phyloP scores from a whole-genome alignment of 2,329 filamentous ascomycete genomes.

The Cladobotryum mycophilum region DNA sequence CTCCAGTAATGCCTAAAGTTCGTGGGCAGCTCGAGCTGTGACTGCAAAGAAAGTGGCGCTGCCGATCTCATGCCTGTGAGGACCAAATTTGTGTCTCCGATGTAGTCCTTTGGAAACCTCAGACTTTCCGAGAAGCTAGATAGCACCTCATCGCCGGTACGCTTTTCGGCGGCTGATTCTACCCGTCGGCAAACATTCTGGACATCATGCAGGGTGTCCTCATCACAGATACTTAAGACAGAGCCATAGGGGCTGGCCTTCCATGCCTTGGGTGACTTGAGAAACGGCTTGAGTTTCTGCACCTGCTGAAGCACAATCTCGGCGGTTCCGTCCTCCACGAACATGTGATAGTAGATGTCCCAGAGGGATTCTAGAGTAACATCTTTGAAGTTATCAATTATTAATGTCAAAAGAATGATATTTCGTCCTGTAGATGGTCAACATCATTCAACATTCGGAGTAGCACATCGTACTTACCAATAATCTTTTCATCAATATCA shows the following conservation, averaged over 20 bases:
- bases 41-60: conserved; percentile 28
- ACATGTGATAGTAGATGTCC: conserved; percentile 51
- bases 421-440: conserved; percentile 42
- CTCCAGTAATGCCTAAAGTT: conserved; percentile 29
- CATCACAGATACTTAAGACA: conserved; percentile 43
- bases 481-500: conserved; percentile 42
- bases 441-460: neutral
- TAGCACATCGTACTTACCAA: conserved; percentile 33
- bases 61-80: conserved; percentile 31
- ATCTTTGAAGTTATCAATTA: conserved; percentile 35
- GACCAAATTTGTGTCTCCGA: conserved; percentile 18
- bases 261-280: conserved; percentile 39
- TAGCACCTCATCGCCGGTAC: conserved; percentile 7
- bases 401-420: conserved; percentile 43
- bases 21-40: conserved; percentile 17
- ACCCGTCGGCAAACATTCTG: conserved; percentile 32
- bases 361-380: conserved; percentile 32
- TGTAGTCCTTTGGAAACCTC: conserved; percentile 13
- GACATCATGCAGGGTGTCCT: conserved; percentile 36
- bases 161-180: conserved; percentile 14
- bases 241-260: conserved; percentile 36
- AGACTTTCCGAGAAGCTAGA: conserved; percentile 15
- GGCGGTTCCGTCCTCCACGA: conserved; percentile 33
- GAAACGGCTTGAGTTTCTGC: conserved; percentile 34
- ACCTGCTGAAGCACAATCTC: conserved; percentile 35